Evolutionary conservation across 176 grass and related monocot species (phyloP).

Genomic region (Panicum miliaceum): DNA sequence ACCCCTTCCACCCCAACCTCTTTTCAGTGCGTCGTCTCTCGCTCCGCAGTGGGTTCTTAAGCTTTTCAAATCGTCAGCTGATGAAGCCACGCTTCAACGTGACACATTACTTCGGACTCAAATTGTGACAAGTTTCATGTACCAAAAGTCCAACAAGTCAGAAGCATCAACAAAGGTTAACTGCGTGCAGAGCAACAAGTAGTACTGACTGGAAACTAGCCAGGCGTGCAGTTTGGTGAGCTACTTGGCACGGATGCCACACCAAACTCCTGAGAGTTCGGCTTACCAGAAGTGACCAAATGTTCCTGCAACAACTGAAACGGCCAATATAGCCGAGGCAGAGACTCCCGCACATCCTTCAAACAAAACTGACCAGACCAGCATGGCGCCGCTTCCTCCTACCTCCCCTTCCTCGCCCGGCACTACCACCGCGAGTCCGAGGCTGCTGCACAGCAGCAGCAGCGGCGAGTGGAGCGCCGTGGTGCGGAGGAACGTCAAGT

Average conservation of each 20-base stretch:
- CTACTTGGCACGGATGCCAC: constrained; percentile 20
- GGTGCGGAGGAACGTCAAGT: constrained; percentile 50
- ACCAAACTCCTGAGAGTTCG: constrained; percentile 15
- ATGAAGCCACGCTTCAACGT: neutral
- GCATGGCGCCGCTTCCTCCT: constrained; percentile 37
- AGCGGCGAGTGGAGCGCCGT: constrained; percentile 53
- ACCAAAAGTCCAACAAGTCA: neutral
- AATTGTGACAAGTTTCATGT: neutral
- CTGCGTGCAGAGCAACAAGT: too few species aligned
- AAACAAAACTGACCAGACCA: constrained; percentile 16
- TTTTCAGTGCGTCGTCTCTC: neutral
- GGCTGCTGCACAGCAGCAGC: constrained; percentile 35
- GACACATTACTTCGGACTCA: neutral
- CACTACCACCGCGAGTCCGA: constrained; percentile 7
- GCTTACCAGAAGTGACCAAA: constrained; percentile 41
- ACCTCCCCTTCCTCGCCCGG: constrained; percentile 23
- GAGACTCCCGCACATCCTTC: constrained; percentile 1
- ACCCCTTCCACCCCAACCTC: neutral
- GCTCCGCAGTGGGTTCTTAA: neutral
- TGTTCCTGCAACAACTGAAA: constrained; percentile 4
- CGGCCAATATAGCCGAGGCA: neutral
- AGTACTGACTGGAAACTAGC: too few species aligned
- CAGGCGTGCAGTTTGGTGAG: constrained; percentile 39
- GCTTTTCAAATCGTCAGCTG: neutral
- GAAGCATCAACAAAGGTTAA: neutral